Conservation (phyloP, 2,329 filamentous ascomycete species). For the Tolypocladium endophyticum region DNA sequence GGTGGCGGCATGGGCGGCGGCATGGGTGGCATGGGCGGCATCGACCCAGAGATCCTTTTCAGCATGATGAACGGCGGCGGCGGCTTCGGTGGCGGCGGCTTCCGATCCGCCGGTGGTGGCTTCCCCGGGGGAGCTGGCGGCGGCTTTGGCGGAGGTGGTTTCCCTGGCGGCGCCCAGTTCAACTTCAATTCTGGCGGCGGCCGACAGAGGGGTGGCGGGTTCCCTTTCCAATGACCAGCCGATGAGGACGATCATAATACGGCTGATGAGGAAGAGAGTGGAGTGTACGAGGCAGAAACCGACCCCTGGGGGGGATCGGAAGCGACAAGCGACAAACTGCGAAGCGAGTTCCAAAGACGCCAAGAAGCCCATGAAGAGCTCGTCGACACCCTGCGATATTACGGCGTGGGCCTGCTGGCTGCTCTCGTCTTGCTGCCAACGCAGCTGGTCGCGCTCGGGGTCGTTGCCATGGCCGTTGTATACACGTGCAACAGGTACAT, state of each 20-base stretch:
- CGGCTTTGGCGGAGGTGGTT: constrained; percentile 29
- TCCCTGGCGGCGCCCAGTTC: constrained; percentile 32
- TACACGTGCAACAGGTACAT: constrained; percentile 27
- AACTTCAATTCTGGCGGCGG: constrained; percentile 33
- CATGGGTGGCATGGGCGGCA: constrained; percentile 55
- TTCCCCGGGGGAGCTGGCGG: constrained; percentile 41
- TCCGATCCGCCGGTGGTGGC: constrained; percentile 42
- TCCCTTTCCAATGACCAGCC: constrained; percentile 40
- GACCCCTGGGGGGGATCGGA: constrained; percentile 6
- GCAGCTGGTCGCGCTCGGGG: constrained; percentile 26
- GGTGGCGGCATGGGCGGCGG: constrained; percentile 56
- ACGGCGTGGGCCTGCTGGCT: constrained; percentile 30
- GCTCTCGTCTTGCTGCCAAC: constrained; percentile 36
- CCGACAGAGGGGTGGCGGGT: constrained; percentile 25
- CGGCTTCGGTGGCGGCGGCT: constrained; percentile 23
- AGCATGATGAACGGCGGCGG: constrained; percentile 67
- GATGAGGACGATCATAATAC: constrained; percentile 23
- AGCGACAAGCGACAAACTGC: constrained; percentile 13
- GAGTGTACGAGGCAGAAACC: constrained; percentile 13
- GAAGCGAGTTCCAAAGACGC: constrained; percentile 17
- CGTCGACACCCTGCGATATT: constrained; percentile 30
- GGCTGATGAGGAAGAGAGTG: constrained; percentile 17
- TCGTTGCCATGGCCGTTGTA: constrained; percentile 23
- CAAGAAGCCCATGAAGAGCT: constrained; percentile 24
- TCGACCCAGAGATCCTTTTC: constrained; percentile 70